Conservation (phyloP, 768 basidiomycete genomes). For the Tulasnella sp. region DNA sequence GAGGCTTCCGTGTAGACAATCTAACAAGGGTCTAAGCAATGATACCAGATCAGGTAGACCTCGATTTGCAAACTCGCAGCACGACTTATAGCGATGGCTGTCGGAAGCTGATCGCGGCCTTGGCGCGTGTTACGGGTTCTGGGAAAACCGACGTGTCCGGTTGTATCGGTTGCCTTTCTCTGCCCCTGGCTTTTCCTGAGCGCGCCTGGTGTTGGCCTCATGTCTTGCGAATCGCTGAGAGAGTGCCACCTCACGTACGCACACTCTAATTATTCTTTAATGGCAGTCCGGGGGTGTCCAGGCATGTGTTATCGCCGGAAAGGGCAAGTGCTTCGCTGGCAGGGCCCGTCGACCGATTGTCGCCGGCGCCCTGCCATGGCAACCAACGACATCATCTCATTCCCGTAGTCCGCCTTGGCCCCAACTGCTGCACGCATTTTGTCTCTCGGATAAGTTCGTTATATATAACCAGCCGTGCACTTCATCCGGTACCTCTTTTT, state of each 20-base stretch:
- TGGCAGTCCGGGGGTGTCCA: neutral
- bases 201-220: neutral
- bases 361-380: neutral
- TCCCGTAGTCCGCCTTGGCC: constrained; percentile 1
- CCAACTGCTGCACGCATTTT: neutral
- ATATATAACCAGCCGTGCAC: neutral
- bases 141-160: neutral
- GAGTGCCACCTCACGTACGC: neutral
- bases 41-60: neutral
- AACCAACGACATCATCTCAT: constrained; percentile 1
- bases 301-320: neutral
- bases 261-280: neutral
- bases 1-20: neutral
- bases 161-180: neutral
- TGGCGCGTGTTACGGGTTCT: neutral
- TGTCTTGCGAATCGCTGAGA: neutral
- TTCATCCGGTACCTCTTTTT: neutral
- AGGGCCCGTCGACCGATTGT: neutral
- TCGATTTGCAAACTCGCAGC: too few species aligned
- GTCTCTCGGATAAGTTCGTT: neutral
- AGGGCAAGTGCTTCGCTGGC: neutral
- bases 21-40: neutral
- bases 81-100: too few species aligned
- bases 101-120: neutral
- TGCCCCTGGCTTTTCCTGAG: neutral